These are phyloP conservation scores for Talaromyces sp. DNA, from an alignment of 2,329 filamentous ascomycete species.

Conservation along the genomic window DNA sequence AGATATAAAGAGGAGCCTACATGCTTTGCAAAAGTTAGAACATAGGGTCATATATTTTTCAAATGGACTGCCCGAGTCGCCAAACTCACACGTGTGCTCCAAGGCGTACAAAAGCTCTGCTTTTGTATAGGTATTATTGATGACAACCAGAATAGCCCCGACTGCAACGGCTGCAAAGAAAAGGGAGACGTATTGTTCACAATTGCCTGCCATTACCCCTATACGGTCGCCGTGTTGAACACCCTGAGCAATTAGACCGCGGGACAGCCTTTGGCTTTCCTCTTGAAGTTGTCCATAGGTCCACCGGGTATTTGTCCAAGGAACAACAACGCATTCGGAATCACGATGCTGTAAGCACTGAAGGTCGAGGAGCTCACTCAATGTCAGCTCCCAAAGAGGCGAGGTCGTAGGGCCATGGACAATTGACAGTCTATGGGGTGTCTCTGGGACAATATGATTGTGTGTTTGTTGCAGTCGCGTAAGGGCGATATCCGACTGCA, in stretches of 20 bases:
- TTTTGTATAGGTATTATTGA: conserved; percentile 77
- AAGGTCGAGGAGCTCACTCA: conserved; percentile 66
- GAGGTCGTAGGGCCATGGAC: conserved; percentile 64
- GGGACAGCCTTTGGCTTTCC: conserved; percentile 56
- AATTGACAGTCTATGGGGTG: conserved; percentile 43
- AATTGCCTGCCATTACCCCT: conserved; percentile 65
- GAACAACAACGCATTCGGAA: conserved; percentile 64
- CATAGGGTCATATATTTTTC: neutral
- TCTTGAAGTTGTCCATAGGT: conserved; percentile 61
- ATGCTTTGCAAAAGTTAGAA: conserved; percentile 42
- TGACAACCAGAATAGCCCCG: conserved; percentile 64
- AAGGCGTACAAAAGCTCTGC: conserved; percentile 67
- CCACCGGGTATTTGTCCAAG: conserved; percentile 71
- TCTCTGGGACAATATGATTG: conserved; percentile 20
- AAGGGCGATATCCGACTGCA: conserved; percentile 12
- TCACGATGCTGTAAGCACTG: conserved; percentile 61
- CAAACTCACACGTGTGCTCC: conserved; percentile 57
- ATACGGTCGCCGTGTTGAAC: conserved; percentile 64
- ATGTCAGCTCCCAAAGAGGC: conserved; percentile 63
- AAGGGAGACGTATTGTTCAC: conserved; percentile 55
- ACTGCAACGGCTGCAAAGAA: conserved; percentile 66
- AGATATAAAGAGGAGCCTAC: conserved; percentile 68
- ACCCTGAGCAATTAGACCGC: conserved; percentile 61
- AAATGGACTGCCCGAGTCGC: neutral
- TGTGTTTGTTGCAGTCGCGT: conserved; percentile 17